Percentiles rank a stretch among this genome's conserved stretches.
These are phyloP conservation scores for Mycena maculata DNA, from an alignment of 768 basidiomycete genomes.

Conservation along the genomic window DNA sequence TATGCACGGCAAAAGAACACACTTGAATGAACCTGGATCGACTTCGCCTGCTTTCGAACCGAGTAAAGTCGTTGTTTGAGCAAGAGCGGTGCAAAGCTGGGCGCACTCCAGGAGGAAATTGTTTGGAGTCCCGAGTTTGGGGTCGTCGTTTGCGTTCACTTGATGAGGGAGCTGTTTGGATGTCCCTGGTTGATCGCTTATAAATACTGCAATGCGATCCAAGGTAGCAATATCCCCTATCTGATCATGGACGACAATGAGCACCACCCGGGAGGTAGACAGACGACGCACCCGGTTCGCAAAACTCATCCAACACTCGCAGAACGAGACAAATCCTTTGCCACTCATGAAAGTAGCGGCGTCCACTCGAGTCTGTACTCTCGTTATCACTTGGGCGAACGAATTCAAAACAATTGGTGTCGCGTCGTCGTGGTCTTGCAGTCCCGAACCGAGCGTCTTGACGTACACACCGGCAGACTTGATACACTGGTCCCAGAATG, in stretches of 20 bases:
- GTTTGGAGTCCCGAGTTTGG: slow-evolving; percentile 18
- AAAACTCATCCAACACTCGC: slow-evolving; percentile 78
- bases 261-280: not conserved
- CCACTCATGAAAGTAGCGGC: slow-evolving; percentile 57
- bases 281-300: slow-evolving; percentile 68
- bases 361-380: slow-evolving; percentile 52
- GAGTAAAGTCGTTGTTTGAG: slow-evolving; percentile 56
- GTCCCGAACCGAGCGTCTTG: slow-evolving; percentile 44
- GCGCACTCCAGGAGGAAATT: slow-evolving; percentile 49
- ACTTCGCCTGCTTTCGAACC: slow-evolving; percentile 41
- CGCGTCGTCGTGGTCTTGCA: slow-evolving; percentile 45
- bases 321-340: slow-evolving; percentile 68
- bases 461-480: slow-evolving; percentile 62
- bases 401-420: slow-evolving; percentile 52
- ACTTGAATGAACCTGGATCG: slow-evolving; percentile 35
- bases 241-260: slow-evolving; percentile 42
- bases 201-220: slow-evolving; percentile 58
- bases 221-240: slow-evolving; percentile 59
- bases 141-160: not conserved
- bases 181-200: slow-evolving; percentile 35
- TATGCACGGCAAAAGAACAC: slow-evolving; percentile 15
- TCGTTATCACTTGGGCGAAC: slow-evolving; percentile 57
- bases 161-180: slow-evolving; percentile 4
- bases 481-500: slow-evolving; percentile 78
- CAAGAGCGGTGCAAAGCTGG: slow-evolving; percentile 55